Evolutionary conservation across 495 filamentous ascomycete genomes (phyloP).

Genomic region (Terfezia claveryi): DNA sequence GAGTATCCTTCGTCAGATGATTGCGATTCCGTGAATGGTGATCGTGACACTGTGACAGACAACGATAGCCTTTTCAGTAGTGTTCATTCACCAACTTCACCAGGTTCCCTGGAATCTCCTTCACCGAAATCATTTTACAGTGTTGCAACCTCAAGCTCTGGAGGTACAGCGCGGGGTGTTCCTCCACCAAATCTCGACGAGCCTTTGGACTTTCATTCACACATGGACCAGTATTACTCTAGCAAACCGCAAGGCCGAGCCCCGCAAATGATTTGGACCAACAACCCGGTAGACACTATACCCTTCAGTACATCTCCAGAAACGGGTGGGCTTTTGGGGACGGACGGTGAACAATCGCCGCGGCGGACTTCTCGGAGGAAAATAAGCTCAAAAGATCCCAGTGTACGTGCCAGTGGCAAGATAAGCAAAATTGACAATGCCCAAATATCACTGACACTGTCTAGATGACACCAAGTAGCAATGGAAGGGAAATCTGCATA

Average conservation of each 20-base stretch:
- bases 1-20: slow-evolving; percentile 10
- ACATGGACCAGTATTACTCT: too few relatives aligned
- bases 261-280: neutral
- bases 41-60: slow-evolving; percentile 4
- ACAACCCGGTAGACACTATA: slow-evolving; percentile 2
- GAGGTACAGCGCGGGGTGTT: slow-evolving; percentile 11
- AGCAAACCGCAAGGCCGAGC: too few relatives aligned
- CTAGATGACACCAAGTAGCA: slow-evolving; percentile 16
- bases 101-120: slow-evolving; percentile 9
- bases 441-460: slow-evolving; percentile 1
- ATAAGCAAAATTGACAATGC: slow-evolving; percentile 7
- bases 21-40: slow-evolving; percentile 7
- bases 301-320: slow-evolving; percentile 6
- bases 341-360: neutral
- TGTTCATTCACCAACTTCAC: slow-evolving; percentile 4
- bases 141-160: slow-evolving; percentile 12
- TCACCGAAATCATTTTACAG: slow-evolving; percentile 18
- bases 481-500: slow-evolving; percentile 40
- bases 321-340: neutral
- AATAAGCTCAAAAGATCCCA: slow-evolving; percentile 7
- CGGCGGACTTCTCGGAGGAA: neutral
- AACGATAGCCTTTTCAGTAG: slow-evolving; percentile 9
- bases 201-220: too few relatives aligned
- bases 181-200: neutral
- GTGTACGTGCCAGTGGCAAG: slow-evolving; percentile 3